Conservation (phyloP, 139 green algal species). For the Coelastrella sp. region DNA sequence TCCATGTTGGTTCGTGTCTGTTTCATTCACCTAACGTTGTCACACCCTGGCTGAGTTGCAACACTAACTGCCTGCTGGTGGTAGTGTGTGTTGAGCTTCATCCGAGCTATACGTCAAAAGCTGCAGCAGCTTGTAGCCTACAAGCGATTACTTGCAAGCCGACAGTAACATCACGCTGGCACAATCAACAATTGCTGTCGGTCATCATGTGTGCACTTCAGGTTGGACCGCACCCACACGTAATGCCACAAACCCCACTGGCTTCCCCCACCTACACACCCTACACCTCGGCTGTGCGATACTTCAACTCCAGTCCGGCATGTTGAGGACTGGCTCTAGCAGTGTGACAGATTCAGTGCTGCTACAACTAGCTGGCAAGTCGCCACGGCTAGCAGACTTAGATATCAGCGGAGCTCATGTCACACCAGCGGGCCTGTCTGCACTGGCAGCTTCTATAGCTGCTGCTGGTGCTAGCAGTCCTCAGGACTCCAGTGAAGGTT, state of each 20-base stretch:
- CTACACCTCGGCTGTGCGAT: conserved; percentile 19
- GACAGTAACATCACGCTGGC: not conserved
- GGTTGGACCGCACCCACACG: not conserved
- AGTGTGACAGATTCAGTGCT: not conserved
- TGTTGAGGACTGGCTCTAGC: conserved; percentile 5
- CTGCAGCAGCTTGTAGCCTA: too few relatives aligned
- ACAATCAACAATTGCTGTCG: not conserved
- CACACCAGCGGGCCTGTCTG: not conserved
- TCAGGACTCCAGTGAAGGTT: not conserved
- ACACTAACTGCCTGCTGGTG: too few relatives aligned
- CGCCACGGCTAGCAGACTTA: not conserved
- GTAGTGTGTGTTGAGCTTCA: too few relatives aligned
- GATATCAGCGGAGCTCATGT: conserved; percentile 23
- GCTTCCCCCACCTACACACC: conserved; percentile 24
- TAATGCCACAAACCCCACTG: not conserved
- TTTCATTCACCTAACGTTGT: too few relatives aligned
- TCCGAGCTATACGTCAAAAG: too few relatives aligned
- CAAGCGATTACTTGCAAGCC: too few relatives aligned
- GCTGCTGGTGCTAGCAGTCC: not conserved
- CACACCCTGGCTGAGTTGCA: too few relatives aligned
- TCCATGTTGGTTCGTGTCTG: too few relatives aligned
- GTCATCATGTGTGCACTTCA: not conserved
- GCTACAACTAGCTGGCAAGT: conserved; percentile 13
- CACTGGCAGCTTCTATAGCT: not conserved
- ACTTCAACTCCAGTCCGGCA: conserved; percentile 13